Base-by-base conservation (phyloP, 129 eudicot species). In the Flaveria trinervia region DNA sequence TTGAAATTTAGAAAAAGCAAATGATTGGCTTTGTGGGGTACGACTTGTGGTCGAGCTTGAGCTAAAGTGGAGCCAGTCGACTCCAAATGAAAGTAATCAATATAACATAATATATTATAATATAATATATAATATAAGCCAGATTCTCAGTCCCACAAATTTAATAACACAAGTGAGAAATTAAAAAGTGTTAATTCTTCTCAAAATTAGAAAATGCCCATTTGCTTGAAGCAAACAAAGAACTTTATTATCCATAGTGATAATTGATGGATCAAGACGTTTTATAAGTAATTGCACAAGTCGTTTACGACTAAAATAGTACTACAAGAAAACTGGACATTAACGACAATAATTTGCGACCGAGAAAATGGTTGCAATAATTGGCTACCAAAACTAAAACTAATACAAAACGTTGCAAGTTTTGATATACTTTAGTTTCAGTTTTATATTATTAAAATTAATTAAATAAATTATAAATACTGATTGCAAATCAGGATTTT, bases 241-340 rank as follows among this genome's bases (percentile, higher is more conserved):
- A 83, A 67, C 85, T 85, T 82, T 85, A 73, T 68, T 72, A 83
- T 83, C 88, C 80, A 84, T 82, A 76, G 77, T 79, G 84, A 30
- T 79, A 86, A 88, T 86, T 79, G 84, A 30, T 86, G 92, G 90
- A 65, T 73, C 71, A 48, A 79, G 78, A 81, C 83, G 75, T 77
- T 75, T 83, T 0, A 61, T 6, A 48, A 80, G 65, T 61, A 73
- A 82, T 60, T 74, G 1, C 41, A 36, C 41, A 36, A 36, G 41
- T 36, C 41, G 7, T 36, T 36, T 36, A 36, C 41, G 41, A 36
- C 41, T 36, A 36, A 36, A 36, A 36, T 36, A 36, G 41, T 36
- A 36, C 41, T 5, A 36, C 8, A 36, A 36, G 41, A 36, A 36
- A 5, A 36, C 8, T 36, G 7, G 41, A 5, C 7, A 36, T 36